Conservation (phyloP, 495 filamentous ascomycete species). For the Darksidea phi region DNA sequence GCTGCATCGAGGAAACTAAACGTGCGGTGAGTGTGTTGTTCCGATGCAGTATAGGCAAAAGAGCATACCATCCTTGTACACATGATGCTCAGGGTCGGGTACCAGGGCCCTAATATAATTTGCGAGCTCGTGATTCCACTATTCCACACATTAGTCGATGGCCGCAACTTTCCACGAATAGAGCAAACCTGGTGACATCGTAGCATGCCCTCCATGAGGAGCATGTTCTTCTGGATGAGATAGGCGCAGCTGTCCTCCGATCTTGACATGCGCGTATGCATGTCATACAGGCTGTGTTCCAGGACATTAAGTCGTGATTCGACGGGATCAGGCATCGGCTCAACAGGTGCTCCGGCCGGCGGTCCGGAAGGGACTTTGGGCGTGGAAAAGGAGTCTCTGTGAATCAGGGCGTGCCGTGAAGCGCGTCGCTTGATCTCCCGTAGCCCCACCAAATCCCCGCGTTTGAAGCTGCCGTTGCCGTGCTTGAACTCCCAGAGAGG, state of each 20-base stretch:
- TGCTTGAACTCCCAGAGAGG: constrained; percentile 99
- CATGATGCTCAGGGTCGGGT: constrained; percentile 60
- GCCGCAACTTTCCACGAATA: constrained; percentile 12
- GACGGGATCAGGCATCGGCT: constrained; percentile 72
- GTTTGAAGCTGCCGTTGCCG: constrained; percentile 94
- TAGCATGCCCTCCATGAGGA: constrained; percentile 75
- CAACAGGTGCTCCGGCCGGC: constrained; percentile 79
- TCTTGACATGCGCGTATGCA: constrained; percentile 70
- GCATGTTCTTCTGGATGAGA: constrained; percentile 76
- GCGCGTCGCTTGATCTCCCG: constrained; percentile 95
- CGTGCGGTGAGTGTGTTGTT: constrained; percentile 21
- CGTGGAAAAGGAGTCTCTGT: constrained; percentile 84
- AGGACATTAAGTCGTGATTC: constrained; percentile 74
- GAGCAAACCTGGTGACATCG: constrained; percentile 70
- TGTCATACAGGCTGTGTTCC: constrained; percentile 80
- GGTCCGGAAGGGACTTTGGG: constrained; percentile 62
- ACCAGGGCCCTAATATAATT: constrained; percentile 67
- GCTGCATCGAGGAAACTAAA: constrained; percentile 74
- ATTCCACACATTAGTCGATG: constrained; percentile 31
- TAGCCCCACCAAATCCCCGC: constrained; percentile 86
- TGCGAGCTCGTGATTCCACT: constrained; percentile 77
- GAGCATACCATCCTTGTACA: constrained; percentile 58
- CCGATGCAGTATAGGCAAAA: constrained; percentile 25
- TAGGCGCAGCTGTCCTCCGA: constrained; percentile 80
- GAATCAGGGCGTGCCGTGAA: constrained; percentile 92